Base-by-base conservation (phyloP, 768 basidiomycete genomes). In the Lactarius psammicola region DNA sequence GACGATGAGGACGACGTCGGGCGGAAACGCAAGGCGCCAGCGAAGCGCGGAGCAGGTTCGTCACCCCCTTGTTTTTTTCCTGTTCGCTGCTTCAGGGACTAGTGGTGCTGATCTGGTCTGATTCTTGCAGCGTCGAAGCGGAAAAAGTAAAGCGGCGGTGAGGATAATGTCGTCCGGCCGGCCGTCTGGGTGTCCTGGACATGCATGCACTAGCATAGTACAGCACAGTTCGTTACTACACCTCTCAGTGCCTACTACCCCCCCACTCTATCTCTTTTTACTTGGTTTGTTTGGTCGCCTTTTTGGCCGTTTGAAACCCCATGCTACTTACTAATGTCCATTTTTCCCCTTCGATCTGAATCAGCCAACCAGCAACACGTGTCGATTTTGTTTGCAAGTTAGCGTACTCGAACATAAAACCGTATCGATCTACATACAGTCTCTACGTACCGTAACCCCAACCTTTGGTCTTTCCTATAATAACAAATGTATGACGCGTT, bases 1-100 rank as follows among this genome's bases (percentile, higher is more conserved):
- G 72, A 63, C 18, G 76, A 70, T 7, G 66, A 71, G 8, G 70
- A 70, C 26, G 58, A 65, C 34, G 65, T 28, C 9, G 73, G 75
- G 7, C 69, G 68, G 54, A 84, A 84, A 74, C 76, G 84, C 63
- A 85, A 84, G 71, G 83, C 81, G 9, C 68, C 74, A 0, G 67
- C 75, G 36, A 76, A 75, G 67, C 76, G 74, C 55, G 72, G 79
- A 30, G 74, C 74, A 28, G 77, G 82, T 83, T 67, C 70, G 80
- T 66, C 54, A 6, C 13, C 3, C 2, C 11, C 28, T 0, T 26
- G 26, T 11, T 0, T 36, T 33, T 56, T 20, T 28, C 15, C 9
- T 42, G 38, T 31, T 34, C 17, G 57, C 36, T 40, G 6, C 56
- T 23, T 15, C 49, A n/a, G n/a, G 44, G 4, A n/a, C n/a, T n/a